Base-by-base conservation (phyloP, 2,329 filamentous ascomycete species). In the Fusarium equiseti region DNA sequence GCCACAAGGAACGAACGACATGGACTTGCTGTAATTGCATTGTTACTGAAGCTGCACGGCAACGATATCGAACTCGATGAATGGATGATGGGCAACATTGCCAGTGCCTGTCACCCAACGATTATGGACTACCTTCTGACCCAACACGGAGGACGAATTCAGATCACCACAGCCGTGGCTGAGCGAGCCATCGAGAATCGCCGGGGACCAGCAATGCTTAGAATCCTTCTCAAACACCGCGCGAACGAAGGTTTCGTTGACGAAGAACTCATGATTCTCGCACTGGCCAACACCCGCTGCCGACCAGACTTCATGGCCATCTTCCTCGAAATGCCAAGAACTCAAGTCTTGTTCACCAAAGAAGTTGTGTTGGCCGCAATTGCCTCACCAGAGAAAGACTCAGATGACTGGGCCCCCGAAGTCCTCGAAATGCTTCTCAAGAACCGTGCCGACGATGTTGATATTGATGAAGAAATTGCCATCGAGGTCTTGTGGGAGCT, bases 1-100 rank as follows among this genome's bases (percentile, higher is more conserved):
- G 63, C 63, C 13, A 62, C 53, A 35, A 55, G 63, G 15, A 66
- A 66, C n/a, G 63, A 67, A 26, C 44, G 27, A 1, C 26, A 66
- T 12, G 64, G 64, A 15, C 64, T 67, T 5, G 31, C 63, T 6
- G 62, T 67, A 24, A 31, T 67, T 12, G 29, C 24, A 6, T 16
- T 63, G 29, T 26, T 67, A n/a, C 46, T 67, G 50, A 31, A 67
- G 50, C 49, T 62, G 13, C 57, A 67, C 12, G 49, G 55, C 16
- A 29, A 51, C 32, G 20, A 42, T 8, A 57, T 67, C 15, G 32
- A 67, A 18, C 44, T 67, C 2, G 64, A 67, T 7, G 63, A 67
- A 38, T 67, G 63, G 63, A 67, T 67, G 56, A 63, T 67, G 63
- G 63, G 59, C 10, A 67, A 61, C 29, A 66, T 67, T 18, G 64